A percentile compares a stretch with the other conserved stretches of the same genome.
Conservation (phyloP, 768 basidiomycete genomes). For the Phylloporus sp. region DNA sequence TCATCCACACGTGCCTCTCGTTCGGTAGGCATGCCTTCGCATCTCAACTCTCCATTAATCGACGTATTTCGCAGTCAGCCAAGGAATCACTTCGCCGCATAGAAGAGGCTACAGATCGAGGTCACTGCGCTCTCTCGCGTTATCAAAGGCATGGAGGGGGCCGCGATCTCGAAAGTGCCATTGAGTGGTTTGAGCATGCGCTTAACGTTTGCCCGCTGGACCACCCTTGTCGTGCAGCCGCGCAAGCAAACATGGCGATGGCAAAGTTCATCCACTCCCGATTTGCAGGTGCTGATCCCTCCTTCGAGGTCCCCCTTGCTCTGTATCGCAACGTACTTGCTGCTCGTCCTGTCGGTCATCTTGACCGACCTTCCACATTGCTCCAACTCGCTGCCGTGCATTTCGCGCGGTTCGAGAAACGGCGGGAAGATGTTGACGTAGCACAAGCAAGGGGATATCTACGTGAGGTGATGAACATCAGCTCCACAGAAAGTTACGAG, state of each 20-base stretch:
- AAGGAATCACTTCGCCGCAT: not conserved
- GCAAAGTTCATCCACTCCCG: not conserved
- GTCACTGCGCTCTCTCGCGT: not conserved
- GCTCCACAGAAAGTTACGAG: not conserved
- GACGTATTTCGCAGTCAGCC: not conserved
- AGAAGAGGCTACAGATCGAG: not conserved
- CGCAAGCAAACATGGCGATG: slow-evolving; percentile 1
- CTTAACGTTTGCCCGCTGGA: not conserved
- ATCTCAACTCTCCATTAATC: too few relatives aligned
- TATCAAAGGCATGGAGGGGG: not conserved
- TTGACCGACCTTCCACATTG: slow-evolving; percentile 1
- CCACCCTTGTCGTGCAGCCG: slow-evolving; percentile 5
- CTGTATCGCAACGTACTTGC: not conserved
- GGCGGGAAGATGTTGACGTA: not conserved
- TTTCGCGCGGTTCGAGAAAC: not conserved
- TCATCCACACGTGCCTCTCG: not conserved
- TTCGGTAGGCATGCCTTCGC: not conserved
- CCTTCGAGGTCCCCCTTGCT: not conserved
- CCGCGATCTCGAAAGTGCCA: not conserved
- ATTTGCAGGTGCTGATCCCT: not conserved
- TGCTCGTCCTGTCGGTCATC: slow-evolving; percentile 1
- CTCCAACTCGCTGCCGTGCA: not conserved
- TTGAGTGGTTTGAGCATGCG: not conserved
- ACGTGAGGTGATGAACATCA: not conserved
- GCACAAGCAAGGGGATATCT: not conserved